phyloP scores from a whole-genome alignment of 2,329 filamentous ascomycete species.

The Beauveria varroae region DNA sequence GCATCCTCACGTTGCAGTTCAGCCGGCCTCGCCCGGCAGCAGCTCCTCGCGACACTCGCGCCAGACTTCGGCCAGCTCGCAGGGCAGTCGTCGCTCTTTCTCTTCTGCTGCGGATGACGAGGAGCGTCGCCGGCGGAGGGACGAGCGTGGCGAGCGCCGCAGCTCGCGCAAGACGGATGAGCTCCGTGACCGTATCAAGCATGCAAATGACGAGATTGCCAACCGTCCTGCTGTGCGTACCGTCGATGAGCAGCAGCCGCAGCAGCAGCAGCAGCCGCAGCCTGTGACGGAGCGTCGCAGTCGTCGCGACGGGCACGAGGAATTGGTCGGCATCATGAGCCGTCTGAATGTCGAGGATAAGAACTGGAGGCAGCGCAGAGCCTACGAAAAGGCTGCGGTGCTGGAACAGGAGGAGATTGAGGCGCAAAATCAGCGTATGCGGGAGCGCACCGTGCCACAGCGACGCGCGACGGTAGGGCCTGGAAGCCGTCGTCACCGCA shows the following conservation, averaged over 20 bases:
- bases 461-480: slow-evolving; percentile 30
- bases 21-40: slow-evolving; percentile 25
- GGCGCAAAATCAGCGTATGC: slow-evolving; percentile 31
- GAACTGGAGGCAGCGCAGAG: slow-evolving; percentile 25
- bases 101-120: slow-evolving; percentile 15
- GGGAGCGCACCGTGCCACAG: slow-evolving; percentile 32
- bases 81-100: slow-evolving; percentile 18
- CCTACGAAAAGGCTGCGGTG: slow-evolving; percentile 17
- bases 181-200: slow-evolving; percentile 28
- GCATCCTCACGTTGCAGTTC: slow-evolving; percentile 28
- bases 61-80: slow-evolving; percentile 29
- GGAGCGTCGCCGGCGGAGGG: slow-evolving; percentile 11
- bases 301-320: slow-evolving; percentile 20
- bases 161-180: slow-evolving; percentile 13
- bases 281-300: not conserved
- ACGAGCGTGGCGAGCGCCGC: slow-evolving; percentile 20
- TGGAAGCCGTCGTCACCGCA: slow-evolving; percentile 27
- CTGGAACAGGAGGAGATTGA: slow-evolving; percentile 28
- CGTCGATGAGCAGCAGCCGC: not conserved
- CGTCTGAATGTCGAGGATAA: slow-evolving; percentile 25
- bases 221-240: slow-evolving; percentile 27
- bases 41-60: slow-evolving; percentile 27
- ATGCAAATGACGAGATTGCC: slow-evolving; percentile 35
- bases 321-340: slow-evolving; percentile 24
- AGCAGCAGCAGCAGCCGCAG: not conserved